Evolutionary conservation across 2,329 filamentous ascomycete species (phyloP).

Genomic region (Fusarium vanettenii): DNA sequence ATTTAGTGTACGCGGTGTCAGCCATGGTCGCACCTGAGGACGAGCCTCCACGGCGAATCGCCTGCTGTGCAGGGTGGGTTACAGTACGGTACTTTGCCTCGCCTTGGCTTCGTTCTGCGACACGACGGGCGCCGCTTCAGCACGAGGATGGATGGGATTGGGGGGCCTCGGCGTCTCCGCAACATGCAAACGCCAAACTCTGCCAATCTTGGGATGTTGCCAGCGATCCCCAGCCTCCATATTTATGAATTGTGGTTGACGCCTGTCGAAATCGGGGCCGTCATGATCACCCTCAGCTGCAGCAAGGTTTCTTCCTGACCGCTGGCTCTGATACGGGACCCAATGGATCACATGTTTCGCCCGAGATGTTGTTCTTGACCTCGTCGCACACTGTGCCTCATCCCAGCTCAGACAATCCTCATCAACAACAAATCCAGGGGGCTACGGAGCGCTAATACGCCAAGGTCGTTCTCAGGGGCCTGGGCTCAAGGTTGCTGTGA

Average conservation of each 20-base stretch:
- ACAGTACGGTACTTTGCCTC: constrained; percentile 12
- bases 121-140: constrained; percentile 17
- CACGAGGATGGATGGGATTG: constrained; percentile 6
- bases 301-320: constrained; percentile 22
- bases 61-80: constrained; percentile 22
- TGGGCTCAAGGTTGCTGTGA: constrained; percentile 38
- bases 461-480: constrained; percentile 34
- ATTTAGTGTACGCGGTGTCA: constrained; percentile 40
- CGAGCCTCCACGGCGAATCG: constrained; percentile 17
- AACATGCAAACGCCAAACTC: constrained; percentile 28
- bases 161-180: constrained; percentile 28
- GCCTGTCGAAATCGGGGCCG: constrained; percentile 1
- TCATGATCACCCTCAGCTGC: constrained; percentile 22
- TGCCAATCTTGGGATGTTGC: constrained; percentile 13
- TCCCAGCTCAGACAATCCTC: constrained; percentile 7
- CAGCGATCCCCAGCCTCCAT: constrained; percentile 24
- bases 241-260: constrained; percentile 18
- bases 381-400: constrained; percentile 8
- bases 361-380: constrained; percentile 6
- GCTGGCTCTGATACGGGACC: constrained; percentile 7
- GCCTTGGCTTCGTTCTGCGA: constrained; percentile 25
- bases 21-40: constrained; percentile 26
- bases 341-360: constrained; percentile 29
- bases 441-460: constrained; percentile 19
- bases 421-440: constrained; percentile 19